These are phyloP conservation scores for Viridothelium virens DNA, from an alignment of 495 filamentous ascomycete genomes.

Conservation along the genomic window DNA sequence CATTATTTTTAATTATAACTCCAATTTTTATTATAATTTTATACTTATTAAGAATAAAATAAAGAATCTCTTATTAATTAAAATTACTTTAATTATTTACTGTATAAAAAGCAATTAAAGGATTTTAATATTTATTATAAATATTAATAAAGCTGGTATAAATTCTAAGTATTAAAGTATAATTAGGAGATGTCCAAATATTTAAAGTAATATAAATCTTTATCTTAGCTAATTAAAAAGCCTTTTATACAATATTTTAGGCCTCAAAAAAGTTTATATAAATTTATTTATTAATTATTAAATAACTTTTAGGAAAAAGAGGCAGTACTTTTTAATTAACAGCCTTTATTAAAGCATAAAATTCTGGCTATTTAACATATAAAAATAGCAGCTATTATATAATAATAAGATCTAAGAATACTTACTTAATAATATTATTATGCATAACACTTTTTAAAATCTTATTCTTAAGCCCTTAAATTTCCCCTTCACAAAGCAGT, in stretches of 20 bases:
- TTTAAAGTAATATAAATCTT: neutral
- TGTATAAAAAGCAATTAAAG: neutral
- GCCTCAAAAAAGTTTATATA: neutral
- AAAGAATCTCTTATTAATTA: neutral
- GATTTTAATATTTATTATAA: neutral
- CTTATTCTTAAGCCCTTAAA: no score
- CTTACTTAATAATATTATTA: neutral
- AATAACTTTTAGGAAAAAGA: neutral
- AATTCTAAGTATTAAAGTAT: neutral
- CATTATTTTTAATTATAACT: neutral
- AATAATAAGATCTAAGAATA: neutral
- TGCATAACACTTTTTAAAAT: no score
- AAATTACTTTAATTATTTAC: neutral
- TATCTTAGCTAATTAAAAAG: neutral
- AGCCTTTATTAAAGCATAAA: neutral
- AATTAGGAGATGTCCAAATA: neutral
- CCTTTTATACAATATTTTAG: neutral
- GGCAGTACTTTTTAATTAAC: neutral
- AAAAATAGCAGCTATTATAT: neutral
- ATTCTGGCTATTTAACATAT: neutral
- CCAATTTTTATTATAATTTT: neutral
- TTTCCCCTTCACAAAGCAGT: no score
- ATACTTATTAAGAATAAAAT: neutral
- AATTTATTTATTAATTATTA: neutral
- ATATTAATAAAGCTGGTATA: neutral